Evolutionary conservation across 441 rosid species (phyloP).

Genomic region (Eruca vesicaria): DNA sequence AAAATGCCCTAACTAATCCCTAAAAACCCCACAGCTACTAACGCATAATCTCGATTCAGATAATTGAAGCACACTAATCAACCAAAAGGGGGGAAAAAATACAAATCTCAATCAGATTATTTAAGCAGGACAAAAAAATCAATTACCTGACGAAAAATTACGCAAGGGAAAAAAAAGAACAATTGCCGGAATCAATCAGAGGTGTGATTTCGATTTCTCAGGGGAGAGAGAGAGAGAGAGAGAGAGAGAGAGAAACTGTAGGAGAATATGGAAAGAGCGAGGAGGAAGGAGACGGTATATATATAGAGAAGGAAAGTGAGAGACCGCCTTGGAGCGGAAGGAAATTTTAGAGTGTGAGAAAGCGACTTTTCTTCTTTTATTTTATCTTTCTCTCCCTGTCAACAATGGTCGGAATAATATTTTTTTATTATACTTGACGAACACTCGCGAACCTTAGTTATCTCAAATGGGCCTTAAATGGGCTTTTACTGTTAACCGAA

Average conservation of each 20-base stretch:
- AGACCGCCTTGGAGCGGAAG: neutral
- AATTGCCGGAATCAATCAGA: constrained; percentile 16
- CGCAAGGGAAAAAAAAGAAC: neutral
- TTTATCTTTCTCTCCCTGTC: neutral
- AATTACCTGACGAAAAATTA: constrained; percentile 17
- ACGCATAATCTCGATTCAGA: no score
- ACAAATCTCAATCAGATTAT: no score
- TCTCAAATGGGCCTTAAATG: constrained; percentile 9
- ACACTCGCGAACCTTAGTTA: constrained; percentile 20
- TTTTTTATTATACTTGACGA: constrained; percentile 17
- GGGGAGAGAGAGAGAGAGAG: neutral
- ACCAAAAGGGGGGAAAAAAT: no score
- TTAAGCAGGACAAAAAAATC: no score
- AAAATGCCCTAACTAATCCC: neutral
- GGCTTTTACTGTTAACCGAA: constrained; percentile 1
- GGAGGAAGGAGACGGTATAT: constrained; percentile 1
- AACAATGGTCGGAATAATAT: neutral
- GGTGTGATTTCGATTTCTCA: neutral
- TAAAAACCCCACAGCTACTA: no score
- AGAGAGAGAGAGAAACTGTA: constrained; percentile 4
- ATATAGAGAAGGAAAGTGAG: constrained; percentile 12
- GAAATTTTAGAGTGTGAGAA: neutral
- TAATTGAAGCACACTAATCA: no score
- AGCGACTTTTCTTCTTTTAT: neutral
- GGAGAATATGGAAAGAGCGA: neutral